Percentiles rank a stretch among this genome's conserved stretches.
phyloP scores from a whole-genome alignment of 306 rosid species.

The Fragaria nilgerrensis region DNA sequence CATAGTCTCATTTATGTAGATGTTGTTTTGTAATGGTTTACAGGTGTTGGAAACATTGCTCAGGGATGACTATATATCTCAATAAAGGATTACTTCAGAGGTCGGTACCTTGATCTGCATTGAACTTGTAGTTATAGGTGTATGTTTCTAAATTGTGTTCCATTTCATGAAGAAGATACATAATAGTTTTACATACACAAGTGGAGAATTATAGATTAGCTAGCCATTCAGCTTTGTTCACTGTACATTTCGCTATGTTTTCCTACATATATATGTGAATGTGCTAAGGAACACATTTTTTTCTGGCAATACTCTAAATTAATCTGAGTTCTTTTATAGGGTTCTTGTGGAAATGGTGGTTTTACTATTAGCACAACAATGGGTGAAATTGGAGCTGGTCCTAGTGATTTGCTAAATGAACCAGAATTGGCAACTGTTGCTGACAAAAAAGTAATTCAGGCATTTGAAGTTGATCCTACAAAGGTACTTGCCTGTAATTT shows the following conservation, averaged over 20 bases:
- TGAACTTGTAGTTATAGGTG: not conserved
- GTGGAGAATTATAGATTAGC: not conserved
- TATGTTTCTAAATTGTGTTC: not conserved
- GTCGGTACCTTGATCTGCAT: conserved; percentile 33
- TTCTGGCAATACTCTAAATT: not conserved
- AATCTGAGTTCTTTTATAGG: conserved; percentile 37
- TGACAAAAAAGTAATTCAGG: conserved; percentile 83
- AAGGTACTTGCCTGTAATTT: conserved; percentile 47
- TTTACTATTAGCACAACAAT: conserved; percentile 78
- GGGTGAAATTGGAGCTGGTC: conserved; percentile 71
- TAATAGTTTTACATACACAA: not conserved
- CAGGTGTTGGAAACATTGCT: conserved; percentile 87
- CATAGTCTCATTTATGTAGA: conserved; percentile 7
- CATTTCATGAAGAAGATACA: not conserved
- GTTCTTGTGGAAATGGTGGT: conserved; percentile 54
- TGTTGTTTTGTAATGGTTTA: conserved; percentile 19
- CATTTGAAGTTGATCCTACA: conserved; percentile 76
- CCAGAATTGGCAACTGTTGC: conserved; percentile 85
- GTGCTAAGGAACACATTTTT: not conserved
- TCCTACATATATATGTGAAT: not conserved
- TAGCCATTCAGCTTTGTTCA: not conserved
- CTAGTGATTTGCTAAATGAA: conserved; percentile 70
- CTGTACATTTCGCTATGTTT: not conserved
- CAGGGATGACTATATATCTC: conserved; percentile 55
- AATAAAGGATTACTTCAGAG: conserved; percentile 73